Conservation (phyloP, 1,284 basidiomycete species). For the Cryptococcus jaspeensis region DNA sequence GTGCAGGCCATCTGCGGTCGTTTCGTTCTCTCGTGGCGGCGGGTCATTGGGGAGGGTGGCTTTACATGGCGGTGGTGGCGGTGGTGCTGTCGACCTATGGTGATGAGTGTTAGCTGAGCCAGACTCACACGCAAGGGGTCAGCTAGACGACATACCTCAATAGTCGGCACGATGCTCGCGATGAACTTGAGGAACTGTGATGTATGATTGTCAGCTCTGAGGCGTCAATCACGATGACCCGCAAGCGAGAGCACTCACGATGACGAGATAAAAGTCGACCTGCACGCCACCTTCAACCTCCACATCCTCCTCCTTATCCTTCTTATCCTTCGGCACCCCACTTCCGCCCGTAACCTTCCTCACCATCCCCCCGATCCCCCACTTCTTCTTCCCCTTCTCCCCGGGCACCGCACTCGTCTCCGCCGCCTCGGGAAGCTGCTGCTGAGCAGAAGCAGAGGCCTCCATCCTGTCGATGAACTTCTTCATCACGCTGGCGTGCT, state of each 20-base stretch:
- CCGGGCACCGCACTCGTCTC: slow-evolving; percentile 41
- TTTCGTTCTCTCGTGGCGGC: no score
- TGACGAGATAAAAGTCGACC: slow-evolving; percentile 92
- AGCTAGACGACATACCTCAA: slow-evolving; percentile 60
- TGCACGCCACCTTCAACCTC: slow-evolving; percentile 65
- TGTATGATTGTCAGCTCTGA: background rate
- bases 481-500: slow-evolving; percentile 99
- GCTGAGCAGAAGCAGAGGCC: slow-evolving; percentile 61
- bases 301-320: slow-evolving; percentile 55
- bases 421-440: background rate
- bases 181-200: slow-evolving; percentile 88
- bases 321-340: slow-evolving; percentile 10
- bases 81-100: slow-evolving; percentile 76
- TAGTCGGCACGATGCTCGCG: slow-evolving; percentile 72
- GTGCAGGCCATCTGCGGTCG: no score
- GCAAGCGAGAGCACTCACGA: slow-evolving; percentile 51
- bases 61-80: slow-evolving; percentile 7
- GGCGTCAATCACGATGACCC: no score
- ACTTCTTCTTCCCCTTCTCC: slow-evolving; percentile 70
- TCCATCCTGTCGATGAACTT: slow-evolving; percentile 99
- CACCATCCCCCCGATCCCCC: slow-evolving; percentile 69
- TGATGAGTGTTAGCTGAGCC: background rate
- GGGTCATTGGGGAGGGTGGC: no score
- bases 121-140: background rate
- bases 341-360: slow-evolving; percentile 64